These are phyloP conservation scores for Euphrasia confusa DNA, from an alignment of 257 asterid genomes.

Conservation along the genomic window DNA sequence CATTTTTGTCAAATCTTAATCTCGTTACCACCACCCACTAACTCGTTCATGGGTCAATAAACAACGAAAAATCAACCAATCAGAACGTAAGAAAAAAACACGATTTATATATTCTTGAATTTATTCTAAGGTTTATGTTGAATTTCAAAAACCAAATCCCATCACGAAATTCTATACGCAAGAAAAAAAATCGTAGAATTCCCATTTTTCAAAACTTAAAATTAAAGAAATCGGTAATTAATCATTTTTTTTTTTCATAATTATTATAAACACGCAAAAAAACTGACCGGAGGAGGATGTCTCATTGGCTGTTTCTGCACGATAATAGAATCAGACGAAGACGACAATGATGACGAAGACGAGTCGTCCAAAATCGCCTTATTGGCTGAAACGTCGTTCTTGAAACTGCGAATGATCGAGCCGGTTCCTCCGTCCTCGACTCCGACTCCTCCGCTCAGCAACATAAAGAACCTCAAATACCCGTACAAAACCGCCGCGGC, in stretches of 20 bases:
- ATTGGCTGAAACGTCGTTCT: slow-evolving; percentile 20
- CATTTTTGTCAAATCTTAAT: slow-evolving; percentile 6
- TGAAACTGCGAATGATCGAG: slow-evolving; percentile 25
- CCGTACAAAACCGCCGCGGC: slow-evolving; percentile 38
- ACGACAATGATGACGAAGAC: slow-evolving; percentile 15
- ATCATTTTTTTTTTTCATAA: too few relatives aligned
- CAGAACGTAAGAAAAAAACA: background rate
- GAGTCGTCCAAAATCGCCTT: slow-evolving; percentile 35
- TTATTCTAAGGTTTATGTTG: background rate
- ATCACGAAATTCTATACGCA: slow-evolving; percentile 15
- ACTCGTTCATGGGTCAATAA: slow-evolving; percentile 25
- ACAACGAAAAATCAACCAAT: slow-evolving; percentile 22
- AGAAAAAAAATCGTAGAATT: too few relatives aligned
- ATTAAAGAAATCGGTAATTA: too few relatives aligned
- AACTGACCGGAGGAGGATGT: slow-evolving; percentile 45
- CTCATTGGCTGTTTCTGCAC: slow-evolving; percentile 30
- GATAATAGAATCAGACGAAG: slow-evolving; percentile 6
- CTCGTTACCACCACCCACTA: slow-evolving; percentile 28
- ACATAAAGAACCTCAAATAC: slow-evolving; percentile 40
- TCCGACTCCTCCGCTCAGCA: slow-evolving; percentile 34
- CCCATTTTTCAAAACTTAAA: too few relatives aligned
- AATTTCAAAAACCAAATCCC: slow-evolving; percentile 3
- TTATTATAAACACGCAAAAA: background rate
- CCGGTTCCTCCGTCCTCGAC: slow-evolving; percentile 23
- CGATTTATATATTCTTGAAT: background rate